phyloP scores from a whole-genome alignment of 176 grass and related monocot species.

The Rhynchospora tenuis region DNA sequence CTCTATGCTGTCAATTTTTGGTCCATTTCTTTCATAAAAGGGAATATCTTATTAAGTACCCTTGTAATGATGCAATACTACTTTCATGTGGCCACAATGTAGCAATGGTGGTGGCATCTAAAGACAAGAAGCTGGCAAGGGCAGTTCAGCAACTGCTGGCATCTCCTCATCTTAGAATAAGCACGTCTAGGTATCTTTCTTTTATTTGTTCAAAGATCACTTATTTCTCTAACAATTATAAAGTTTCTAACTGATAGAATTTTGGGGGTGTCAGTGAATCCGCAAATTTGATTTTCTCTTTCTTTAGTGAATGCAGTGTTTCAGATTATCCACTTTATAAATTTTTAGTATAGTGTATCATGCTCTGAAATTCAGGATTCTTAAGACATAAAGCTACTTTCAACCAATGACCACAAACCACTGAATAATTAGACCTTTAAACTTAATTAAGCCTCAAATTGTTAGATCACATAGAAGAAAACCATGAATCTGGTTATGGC shows the following conservation, averaged over 20 bases:
- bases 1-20: neutral
- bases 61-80: neutral
- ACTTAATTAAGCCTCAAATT: neutral
- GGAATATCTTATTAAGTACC: neutral
- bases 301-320: neutral
- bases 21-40: neutral
- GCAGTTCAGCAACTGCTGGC: conserved; percentile 72
- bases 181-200: conserved; percentile 61
- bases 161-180: conserved; percentile 83
- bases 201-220: neutral
- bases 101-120: conserved; percentile 97
- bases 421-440: neutral
- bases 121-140: conserved; percentile 80
- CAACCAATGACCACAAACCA: neutral
- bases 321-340: neutral
- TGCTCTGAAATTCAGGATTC: neutral
- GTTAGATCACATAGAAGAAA: neutral
- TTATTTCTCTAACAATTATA: neutral
- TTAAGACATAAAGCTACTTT: neutral
- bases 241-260: neutral
- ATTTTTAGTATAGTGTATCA: neutral
- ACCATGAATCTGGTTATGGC: neutral
- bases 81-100: conserved; percentile 18
- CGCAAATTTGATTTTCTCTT: neutral
- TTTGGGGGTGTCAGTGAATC: neutral